A percentile compares a stretch with the other conserved stretches of the same genome.
Conservation (phyloP, 768 basidiomycete species). For the Mycena epipterygia region DNA sequence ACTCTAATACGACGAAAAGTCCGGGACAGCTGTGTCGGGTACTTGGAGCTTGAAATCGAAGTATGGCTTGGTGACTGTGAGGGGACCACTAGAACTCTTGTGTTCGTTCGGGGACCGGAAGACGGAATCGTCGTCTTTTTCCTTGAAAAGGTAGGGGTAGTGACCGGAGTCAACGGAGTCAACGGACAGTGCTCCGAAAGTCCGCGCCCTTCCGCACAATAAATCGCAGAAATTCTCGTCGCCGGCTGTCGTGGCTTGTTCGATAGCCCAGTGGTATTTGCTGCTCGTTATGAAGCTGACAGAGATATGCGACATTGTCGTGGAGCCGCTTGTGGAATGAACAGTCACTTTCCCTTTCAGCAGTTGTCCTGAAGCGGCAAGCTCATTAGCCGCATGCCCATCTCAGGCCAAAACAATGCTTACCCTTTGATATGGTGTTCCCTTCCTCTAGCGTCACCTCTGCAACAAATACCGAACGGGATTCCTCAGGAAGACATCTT, state of each 20-base stretch:
- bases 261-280: not conserved
- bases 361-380: not conserved
- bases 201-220: too few relatives aligned
- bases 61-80: not conserved
- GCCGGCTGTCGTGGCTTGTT: not conserved
- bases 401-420: not conserved
- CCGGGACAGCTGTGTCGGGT: not conserved
- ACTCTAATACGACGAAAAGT: slow-evolving; percentile 22
- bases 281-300: not conserved
- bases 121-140: too few relatives aligned
- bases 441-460: slow-evolving; percentile 19
- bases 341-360: slow-evolving; percentile 12
- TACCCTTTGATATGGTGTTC: not conserved
- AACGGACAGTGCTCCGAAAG: too few relatives aligned
- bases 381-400: not conserved
- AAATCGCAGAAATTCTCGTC: not conserved
- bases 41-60: slow-evolving; percentile 18
- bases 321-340: not conserved
- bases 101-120: not conserved
- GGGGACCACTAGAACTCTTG: not conserved
- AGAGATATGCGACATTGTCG: not conserved
- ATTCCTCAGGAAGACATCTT: slow-evolving; percentile 14
- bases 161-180: not conserved
- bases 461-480: slow-evolving; percentile 1
- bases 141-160: not conserved